Evolutionary conservation across 2,329 filamentous ascomycete species (phyloP).

Genomic region (Botrytis hyacinthi): DNA sequence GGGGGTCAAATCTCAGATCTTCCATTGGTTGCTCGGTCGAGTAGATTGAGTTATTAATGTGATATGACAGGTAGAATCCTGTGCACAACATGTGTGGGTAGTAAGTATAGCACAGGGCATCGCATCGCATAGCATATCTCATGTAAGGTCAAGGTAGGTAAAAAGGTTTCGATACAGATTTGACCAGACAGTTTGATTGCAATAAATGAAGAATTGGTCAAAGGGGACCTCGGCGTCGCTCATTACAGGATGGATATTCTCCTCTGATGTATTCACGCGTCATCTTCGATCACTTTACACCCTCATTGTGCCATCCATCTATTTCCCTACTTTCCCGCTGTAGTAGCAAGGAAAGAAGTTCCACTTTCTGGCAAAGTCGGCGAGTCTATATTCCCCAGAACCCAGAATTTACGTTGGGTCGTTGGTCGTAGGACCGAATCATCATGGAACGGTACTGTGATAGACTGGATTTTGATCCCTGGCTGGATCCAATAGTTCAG

Average conservation of each 20-base stretch:
- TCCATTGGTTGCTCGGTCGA: background rate
- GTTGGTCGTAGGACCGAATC: conserved; percentile 13
- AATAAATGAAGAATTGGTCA: conserved; percentile 1
- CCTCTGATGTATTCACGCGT: conserved; percentile 14
- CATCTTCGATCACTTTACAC: conserved; percentile 15
- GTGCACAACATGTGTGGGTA: conserved; percentile 9
- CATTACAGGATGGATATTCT: conserved; percentile 16
- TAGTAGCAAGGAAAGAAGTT: background rate
- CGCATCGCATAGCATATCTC: conserved; percentile 12
- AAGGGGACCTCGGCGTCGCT: conserved; percentile 14
- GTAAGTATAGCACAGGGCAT: background rate
- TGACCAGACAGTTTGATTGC: background rate
- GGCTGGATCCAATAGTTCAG: conserved; percentile 8
- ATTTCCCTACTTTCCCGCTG: conserved; percentile 1
- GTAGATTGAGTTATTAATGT: background rate
- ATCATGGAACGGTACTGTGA: conserved; percentile 1
- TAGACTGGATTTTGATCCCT: background rate
- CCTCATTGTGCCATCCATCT: background rate
- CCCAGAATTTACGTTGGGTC: conserved; percentile 11
- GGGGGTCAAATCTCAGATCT: background rate
- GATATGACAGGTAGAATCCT: background rate
- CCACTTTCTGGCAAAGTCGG: conserved; percentile 9
- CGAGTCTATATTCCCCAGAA: conserved; percentile 13
- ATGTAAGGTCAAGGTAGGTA: conserved; percentile 11
- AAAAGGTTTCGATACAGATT: background rate